Base-by-base conservation (phyloP, 768 basidiomycete genomes). In the Auriculariales sp. region DNA sequence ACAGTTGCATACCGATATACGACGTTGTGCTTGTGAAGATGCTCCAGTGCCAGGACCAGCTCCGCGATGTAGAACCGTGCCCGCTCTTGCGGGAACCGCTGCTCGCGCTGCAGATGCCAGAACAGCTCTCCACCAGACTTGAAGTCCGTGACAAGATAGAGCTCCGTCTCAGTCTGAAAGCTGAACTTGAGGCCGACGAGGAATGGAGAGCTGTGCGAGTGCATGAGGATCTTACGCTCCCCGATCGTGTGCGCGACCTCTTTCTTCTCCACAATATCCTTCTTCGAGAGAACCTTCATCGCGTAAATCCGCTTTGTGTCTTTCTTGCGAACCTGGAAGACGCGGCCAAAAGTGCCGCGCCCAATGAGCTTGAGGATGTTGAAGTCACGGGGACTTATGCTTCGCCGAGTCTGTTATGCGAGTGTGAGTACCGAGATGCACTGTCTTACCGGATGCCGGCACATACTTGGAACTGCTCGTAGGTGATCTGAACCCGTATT, bases 191-290 rank as follows among this genome's bases (percentile, higher is more conserved):
- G 74, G 28, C 95, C 95, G 54, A 99, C 92, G 36, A 99, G 78
- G 79, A 99, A 99, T 0, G 94, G 95, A 7, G 82, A 91, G 54
- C 95, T 90, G 29, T 93, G 65, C 14, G 88, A 91, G 27, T 85
- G 78, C 61, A 97, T 94, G 29, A 98, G 77, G 62, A 99, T 98
- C 72, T 98, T 98, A 65, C 95, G 83, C 67, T 99, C 95, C 57
- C 95, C 95, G 51, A 99, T 98, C 14, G 95, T 99, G 64, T 99
- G 95, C 7, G 94, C 94, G 39, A 99, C 91, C 65, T 99, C 95
- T 67, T 98, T 98, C 74, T 97, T 98, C 22, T 88, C 93, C 49
- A 98, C 80, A 58, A 99, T 98, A 66, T 99, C 95, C 72, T 90
- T 93, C 70, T 99, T 99, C 28, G 89, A 93, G 32, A 99, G 75